Percentiles rank a stretch among this genome's conserved stretches.
phyloP scores from a whole-genome alignment of 129 eudicot genomes.

The Flaveria linearis region DNA sequence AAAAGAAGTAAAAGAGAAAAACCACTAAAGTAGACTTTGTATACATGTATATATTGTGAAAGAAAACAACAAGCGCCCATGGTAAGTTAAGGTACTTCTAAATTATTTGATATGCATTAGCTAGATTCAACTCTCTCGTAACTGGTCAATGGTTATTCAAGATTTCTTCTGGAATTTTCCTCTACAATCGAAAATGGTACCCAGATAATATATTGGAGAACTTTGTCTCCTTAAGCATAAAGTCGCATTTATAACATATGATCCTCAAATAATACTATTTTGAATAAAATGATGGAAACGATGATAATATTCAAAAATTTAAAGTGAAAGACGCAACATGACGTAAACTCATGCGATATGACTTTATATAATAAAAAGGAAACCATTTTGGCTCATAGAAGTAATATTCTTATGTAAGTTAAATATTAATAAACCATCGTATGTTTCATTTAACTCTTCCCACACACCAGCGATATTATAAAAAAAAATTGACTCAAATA shows the following conservation, averaged over 20 bases:
- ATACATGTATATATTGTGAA: background rate
- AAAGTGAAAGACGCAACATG: too few species aligned
- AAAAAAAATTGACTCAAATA: too few species aligned
- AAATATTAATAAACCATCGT: too few species aligned
- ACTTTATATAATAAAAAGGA: too few species aligned
- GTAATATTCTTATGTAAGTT: too few species aligned
- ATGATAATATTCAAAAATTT: too few species aligned
- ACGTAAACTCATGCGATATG: too few species aligned
- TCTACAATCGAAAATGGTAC: background rate
- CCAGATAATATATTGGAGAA: background rate
- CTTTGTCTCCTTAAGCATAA: background rate
- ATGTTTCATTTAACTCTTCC: too few species aligned
- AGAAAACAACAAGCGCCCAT: constrained; percentile 13
- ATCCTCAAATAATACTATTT: too few species aligned
- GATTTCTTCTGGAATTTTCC: background rate
- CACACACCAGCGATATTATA: too few species aligned
- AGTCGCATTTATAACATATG: background rate
- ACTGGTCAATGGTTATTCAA: background rate
- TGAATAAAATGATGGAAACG: too few species aligned
- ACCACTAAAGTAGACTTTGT: background rate
- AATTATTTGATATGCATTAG: background rate
- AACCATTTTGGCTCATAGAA: too few species aligned
- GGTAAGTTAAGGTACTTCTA: constrained; percentile 1
- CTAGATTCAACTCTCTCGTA: background rate
- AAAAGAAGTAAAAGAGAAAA: background rate